Percentiles rank a stretch among this genome's conserved stretches.
Evolutionary conservation across 495 filamentous ascomycete species (phyloP).

Genomic region (Chaetomium tenue): DNA sequence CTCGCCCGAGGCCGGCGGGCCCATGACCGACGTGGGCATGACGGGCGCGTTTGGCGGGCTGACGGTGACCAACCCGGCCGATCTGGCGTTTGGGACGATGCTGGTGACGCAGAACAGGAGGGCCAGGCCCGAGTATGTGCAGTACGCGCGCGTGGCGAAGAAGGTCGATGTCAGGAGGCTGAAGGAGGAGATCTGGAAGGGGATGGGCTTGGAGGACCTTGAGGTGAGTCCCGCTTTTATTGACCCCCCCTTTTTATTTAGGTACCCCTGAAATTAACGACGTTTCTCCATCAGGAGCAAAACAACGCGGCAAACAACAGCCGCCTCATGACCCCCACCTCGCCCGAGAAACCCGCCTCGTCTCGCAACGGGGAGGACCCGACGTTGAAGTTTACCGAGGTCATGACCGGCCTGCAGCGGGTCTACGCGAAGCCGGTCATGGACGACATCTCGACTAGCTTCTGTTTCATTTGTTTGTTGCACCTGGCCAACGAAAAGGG

Average conservation of each 20-base stretch:
- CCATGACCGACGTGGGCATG: constrained; percentile 44
- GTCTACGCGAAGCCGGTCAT: constrained; percentile 83
- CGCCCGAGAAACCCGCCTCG: constrained; percentile 31
- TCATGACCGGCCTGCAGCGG: constrained; percentile 82
- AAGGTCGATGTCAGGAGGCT: constrained; percentile 96
- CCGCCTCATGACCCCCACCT: constrained; percentile 22
- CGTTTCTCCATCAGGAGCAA: background rate
- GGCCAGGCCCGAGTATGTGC: constrained; percentile 87
- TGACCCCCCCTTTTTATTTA: background rate
- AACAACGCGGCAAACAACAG: background rate
- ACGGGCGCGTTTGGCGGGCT: constrained; percentile 49
- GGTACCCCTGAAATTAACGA: background rate
- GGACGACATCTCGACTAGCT: constrained; percentile 94
- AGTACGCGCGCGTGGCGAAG: constrained; percentile 94
- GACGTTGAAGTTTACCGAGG: constrained; percentile 74
- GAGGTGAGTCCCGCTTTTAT: constrained; percentile 37
- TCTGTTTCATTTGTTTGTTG: constrained; percentile 93
- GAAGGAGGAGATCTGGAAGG: constrained; percentile 95
- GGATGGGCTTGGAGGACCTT: constrained; percentile 64
- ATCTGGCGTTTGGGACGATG: constrained; percentile 81
- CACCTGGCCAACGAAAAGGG: constrained; percentile 98
- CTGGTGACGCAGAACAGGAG: constrained; percentile 86
- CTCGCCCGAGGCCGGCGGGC: constrained; percentile 66
- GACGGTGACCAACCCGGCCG: constrained; percentile 50
- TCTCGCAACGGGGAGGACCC: constrained; percentile 33